Evolutionary conservation across 176 grass and related monocot genomes (phyloP).

Genomic region (Elaeis guineensis): DNA sequence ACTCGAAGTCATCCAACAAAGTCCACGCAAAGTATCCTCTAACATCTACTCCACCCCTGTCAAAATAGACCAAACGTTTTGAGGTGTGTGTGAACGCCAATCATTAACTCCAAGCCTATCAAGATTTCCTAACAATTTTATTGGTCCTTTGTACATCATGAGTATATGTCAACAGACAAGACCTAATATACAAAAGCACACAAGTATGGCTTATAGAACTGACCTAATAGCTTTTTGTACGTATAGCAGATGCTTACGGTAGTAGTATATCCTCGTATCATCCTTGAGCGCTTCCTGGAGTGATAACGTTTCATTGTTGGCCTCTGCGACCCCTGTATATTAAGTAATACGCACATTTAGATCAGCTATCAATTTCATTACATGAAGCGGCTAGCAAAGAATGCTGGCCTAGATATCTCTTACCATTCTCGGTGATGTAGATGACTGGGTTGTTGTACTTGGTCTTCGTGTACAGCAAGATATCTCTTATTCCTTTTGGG

Average conservation of each 20-base stretch:
- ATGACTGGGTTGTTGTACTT: conserved; percentile 32
- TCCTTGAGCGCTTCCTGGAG: conserved; percentile 37
- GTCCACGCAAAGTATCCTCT: conserved; percentile 55
- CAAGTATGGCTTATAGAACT: neutral
- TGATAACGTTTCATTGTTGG: conserved; percentile 31
- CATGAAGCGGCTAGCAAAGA: no score
- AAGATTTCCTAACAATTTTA: no score
- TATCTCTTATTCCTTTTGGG: conserved; percentile 26
- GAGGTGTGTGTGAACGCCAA: no score
- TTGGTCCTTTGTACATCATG: no score
- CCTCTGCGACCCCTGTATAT: conserved; percentile 18
- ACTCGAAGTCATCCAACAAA: conserved; percentile 69
- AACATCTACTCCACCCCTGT: no score
- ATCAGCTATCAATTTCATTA: no score
- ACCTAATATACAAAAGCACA: no score
- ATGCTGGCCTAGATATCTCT: neutral
- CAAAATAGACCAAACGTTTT: neutral
- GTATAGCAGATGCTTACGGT: conserved; percentile 31
- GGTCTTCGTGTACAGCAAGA: conserved; percentile 22
- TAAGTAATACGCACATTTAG: no score
- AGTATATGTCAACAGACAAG: no score
- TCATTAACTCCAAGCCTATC: no score
- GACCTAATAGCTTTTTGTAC: conserved; percentile 38
- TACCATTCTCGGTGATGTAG: conserved; percentile 45
- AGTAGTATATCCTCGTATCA: conserved; percentile 28